A percentile compares a stretch with the other conserved stretches of the same genome.
phyloP scores from a whole-genome alignment of 2,329 filamentous ascomycete species.

The Xylaria multiplex region DNA sequence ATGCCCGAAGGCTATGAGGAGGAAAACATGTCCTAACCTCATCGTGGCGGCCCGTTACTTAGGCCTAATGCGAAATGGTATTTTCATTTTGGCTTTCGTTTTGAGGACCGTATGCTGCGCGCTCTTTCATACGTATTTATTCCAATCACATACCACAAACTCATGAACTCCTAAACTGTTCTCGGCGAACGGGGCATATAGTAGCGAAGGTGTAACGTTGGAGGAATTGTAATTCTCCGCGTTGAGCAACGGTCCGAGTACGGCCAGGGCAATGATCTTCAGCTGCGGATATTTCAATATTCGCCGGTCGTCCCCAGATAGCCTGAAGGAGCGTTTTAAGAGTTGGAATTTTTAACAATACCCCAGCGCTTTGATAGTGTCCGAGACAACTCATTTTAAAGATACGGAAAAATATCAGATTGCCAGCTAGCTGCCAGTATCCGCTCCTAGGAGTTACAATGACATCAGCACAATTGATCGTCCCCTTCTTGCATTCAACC shows the following conservation, averaged over 20 bases:
- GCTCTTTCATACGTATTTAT: conserved; percentile 9
- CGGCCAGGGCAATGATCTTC: conserved; percentile 10
- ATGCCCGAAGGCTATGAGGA: conserved; percentile 17
- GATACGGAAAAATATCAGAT: not conserved
- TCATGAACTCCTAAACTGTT: not conserved
- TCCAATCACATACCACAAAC: not conserved
- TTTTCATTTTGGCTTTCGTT: conserved; percentile 2
- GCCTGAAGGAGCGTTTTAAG: not conserved
- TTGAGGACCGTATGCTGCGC: not conserved
- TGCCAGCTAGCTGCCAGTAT: not conserved
- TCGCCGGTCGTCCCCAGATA: too few species aligned
- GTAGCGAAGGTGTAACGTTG: conserved; percentile 20
- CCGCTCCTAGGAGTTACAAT: not conserved
- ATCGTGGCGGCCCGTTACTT: conserved; percentile 2
- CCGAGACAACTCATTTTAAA: not conserved
- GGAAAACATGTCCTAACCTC: conserved; percentile 14
- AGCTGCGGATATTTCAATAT: not conserved
- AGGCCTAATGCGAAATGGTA: not conserved
- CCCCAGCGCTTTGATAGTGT: too few species aligned
- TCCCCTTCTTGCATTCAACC: not conserved
- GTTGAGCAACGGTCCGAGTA: not conserved
- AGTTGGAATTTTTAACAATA: too few species aligned
- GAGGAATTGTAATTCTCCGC: conserved; percentile 29
- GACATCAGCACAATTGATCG: conserved; percentile 2
- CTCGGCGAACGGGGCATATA: conserved; percentile 27